A percentile compares a stretch with the other conserved stretches of the same genome.
Evolutionary conservation across 805 yeast species (phyloP).

Genomic region (Blastobotrys peoriensis): DNA sequence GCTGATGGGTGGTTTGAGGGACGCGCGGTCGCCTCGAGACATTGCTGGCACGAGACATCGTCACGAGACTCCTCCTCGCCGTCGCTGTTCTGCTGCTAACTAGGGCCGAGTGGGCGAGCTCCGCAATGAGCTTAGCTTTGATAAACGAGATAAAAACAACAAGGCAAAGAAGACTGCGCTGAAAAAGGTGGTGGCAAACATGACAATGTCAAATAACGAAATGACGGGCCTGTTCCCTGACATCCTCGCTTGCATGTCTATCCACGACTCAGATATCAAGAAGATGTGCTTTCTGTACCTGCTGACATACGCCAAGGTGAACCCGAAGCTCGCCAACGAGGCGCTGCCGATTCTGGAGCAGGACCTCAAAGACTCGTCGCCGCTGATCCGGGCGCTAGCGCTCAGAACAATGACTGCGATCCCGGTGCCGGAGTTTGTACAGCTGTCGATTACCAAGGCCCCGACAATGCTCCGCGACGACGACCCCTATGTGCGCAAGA

Average conservation of each 20-base stretch:
- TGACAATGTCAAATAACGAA: conserved; percentile 77
- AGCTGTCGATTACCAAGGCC: conserved; percentile 39
- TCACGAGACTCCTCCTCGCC: too few species aligned
- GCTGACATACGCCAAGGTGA: conserved; percentile 51
- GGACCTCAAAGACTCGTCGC: conserved; percentile 47
- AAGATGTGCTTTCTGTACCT: conserved; percentile 66
- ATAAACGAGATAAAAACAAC: conserved; percentile 31
- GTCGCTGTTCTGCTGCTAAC: too few species aligned
- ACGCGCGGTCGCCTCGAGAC: neutral
- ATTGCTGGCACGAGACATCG: too few species aligned
- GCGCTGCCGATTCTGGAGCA: conserved; percentile 50
- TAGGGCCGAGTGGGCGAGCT: conserved; percentile 35
- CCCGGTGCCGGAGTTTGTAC: conserved; percentile 46
- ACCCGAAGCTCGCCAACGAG: conserved; percentile 49
- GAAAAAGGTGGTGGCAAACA: conserved; percentile 73
- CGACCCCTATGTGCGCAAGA: conserved; percentile 57
- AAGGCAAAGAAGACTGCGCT: conserved; percentile 42
- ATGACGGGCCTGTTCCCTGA: conserved; percentile 63
- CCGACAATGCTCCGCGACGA: conserved; percentile 37
- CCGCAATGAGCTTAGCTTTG: conserved; percentile 29
- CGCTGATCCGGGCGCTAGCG: conserved; percentile 52
- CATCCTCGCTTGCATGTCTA: conserved; percentile 42
- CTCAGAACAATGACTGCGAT: conserved; percentile 59
- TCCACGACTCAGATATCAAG: conserved; percentile 61
- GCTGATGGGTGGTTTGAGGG: neutral